Percentiles rank a stretch among this genome's conserved stretches.
Conservation (phyloP, 495 filamentous ascomycete species). For the Penicillium lagena region DNA sequence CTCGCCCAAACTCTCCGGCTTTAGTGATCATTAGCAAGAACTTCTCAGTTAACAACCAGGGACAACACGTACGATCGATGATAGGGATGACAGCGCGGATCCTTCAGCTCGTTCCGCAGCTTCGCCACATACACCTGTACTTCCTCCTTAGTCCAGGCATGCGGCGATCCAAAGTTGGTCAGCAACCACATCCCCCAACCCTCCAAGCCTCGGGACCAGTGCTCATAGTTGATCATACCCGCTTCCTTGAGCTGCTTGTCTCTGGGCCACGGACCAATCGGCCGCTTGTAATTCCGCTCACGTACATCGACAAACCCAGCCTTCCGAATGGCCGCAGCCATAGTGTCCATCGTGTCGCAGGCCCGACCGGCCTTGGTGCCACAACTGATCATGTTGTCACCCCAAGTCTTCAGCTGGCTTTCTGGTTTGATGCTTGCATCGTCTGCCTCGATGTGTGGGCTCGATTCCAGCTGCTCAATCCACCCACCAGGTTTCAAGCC, state of each 20-base stretch:
- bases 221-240: conserved; percentile 2
- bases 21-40: background rate
- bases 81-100: conserved; percentile 5
- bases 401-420: conserved; percentile 15
- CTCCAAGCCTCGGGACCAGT: conserved; percentile 12
- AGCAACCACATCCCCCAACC: conserved; percentile 7
- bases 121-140: conserved; percentile 6
- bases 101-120: conserved; percentile 1
- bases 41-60: background rate
- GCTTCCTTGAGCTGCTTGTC: conserved; percentile 8
- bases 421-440: conserved; percentile 30
- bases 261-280: conserved; percentile 13
- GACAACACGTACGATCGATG: background rate
- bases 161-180: background rate
- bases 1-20: background rate
- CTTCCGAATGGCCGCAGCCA: conserved; percentile 12
- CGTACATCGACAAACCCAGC: conserved; percentile 24
- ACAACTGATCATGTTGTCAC: conserved; percentile 3
- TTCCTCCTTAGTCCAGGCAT: conserved; percentile 1
- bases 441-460: conserved; percentile 25
- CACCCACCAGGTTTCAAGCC: conserved; percentile 41
- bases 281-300: conserved; percentile 7
- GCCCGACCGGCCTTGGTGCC: background rate
- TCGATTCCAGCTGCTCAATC: conserved; percentile 46
- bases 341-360: conserved; percentile 1